Conservation (phyloP, 345 rosid genomes). For the Dipteronia dyeriana region DNA sequence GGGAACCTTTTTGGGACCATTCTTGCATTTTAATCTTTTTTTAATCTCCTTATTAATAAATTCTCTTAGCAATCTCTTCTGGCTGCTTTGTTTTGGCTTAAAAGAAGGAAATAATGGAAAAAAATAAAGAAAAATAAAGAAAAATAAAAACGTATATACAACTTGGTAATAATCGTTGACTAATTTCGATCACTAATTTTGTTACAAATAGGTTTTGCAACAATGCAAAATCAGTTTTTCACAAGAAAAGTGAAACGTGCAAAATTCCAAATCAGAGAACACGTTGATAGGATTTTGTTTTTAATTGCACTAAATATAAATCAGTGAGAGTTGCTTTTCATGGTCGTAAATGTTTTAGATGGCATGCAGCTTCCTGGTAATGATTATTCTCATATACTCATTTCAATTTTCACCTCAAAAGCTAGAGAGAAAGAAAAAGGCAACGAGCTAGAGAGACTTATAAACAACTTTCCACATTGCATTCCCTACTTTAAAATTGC, state of each 20-base stretch:
- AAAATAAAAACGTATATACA: background rate
- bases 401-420: background rate
- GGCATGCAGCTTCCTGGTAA: background rate
- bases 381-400: background rate
- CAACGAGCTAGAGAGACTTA: background rate
- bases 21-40: too few species aligned
- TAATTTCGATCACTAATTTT: too few species aligned
- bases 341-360: background rate
- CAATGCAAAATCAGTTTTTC: background rate
- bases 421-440: background rate
- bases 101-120: background rate
- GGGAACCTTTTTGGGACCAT: background rate
- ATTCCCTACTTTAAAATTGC: background rate
- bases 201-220: too few species aligned
- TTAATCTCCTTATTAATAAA: too few species aligned
- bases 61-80: too few species aligned
- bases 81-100: background rate
- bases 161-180: too few species aligned
- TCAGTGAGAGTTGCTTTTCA: background rate
- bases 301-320: background rate
- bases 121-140: too few species aligned
- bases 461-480: background rate
- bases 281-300: background rate
- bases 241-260: background rate
- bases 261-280: background rate